A percentile compares a stretch with the other conserved stretches of the same genome.
Conservation (phyloP, 176 grass and related monocot species). For the Aegilops umbellulata region DNA sequence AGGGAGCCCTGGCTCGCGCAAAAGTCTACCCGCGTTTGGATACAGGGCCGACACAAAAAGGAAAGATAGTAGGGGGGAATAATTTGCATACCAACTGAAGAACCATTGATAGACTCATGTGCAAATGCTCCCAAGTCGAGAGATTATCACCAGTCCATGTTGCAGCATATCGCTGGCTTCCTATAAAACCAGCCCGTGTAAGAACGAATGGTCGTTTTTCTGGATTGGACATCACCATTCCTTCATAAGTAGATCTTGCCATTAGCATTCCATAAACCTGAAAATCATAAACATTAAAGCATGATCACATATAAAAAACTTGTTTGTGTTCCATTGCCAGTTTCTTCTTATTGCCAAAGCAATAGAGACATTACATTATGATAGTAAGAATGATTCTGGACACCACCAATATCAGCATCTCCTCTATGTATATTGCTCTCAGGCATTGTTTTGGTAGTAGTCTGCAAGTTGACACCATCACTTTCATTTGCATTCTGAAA, state of each 20-base stretch:
- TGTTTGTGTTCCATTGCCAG: background rate
- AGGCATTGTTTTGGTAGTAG: slow-evolving; percentile 94
- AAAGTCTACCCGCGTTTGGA: too few relatives aligned
- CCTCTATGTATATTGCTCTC: slow-evolving; percentile 83
- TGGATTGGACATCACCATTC: slow-evolving; percentile 71
- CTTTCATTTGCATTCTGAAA: slow-evolving; percentile 13
- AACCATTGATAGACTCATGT: slow-evolving; percentile 95
- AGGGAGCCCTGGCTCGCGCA: too few relatives aligned
- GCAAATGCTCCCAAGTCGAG: slow-evolving; percentile 91
- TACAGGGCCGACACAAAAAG: too few relatives aligned
- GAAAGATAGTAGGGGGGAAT: too few relatives aligned
- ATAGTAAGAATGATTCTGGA: slow-evolving; percentile 83
- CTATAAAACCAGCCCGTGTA: slow-evolving; percentile 91
- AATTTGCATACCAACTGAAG: slow-evolving; percentile 87
- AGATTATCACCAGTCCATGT: slow-evolving; percentile 95
- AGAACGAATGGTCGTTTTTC: slow-evolving; percentile 80
- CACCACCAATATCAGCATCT: slow-evolving; percentile 71
- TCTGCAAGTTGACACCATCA: slow-evolving; percentile 43
- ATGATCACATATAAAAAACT: background rate
- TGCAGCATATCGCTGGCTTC: slow-evolving; percentile 90
- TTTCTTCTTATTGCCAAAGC: slow-evolving; percentile 14
- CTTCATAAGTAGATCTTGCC: slow-evolving; percentile 88
- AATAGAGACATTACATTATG: slow-evolving; percentile 66
- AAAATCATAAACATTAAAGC: slow-evolving; percentile 15
- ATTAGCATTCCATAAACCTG: slow-evolving; percentile 97